Conservation (phyloP, 202 grass and related monocot species). For the Panicum virgatum region DNA sequence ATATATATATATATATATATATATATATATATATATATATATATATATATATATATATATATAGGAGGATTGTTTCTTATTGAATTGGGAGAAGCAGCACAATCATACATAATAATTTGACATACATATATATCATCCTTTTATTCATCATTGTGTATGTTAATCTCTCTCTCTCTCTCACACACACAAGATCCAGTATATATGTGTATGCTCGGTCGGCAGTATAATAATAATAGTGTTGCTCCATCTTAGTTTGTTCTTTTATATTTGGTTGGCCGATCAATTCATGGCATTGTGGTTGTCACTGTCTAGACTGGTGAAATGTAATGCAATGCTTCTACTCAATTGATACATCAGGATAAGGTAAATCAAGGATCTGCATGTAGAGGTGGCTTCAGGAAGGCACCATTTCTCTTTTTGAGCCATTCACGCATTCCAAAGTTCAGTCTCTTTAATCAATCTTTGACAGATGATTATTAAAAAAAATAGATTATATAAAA, state of each 20-base stretch:
- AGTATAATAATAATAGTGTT: background rate
- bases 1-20: too few relatives aligned
- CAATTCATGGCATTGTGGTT: background rate
- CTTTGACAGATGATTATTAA: background rate
- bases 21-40: too few relatives aligned
- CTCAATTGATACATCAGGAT: slow-evolving; percentile 33
- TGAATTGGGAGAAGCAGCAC: too few relatives aligned
- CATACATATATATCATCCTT: background rate
- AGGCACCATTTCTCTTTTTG: background rate
- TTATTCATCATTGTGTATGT: background rate
- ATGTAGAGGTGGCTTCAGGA: background rate
- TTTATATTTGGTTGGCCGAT: background rate
- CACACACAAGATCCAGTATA: too few relatives aligned
- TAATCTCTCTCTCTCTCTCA: too few relatives aligned
- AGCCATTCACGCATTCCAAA: background rate
- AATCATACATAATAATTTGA: too few relatives aligned
- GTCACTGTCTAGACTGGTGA: slow-evolving; percentile 34
- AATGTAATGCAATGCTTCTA: slow-evolving; percentile 44
- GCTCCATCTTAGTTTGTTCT: too few relatives aligned
- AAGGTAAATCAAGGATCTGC: slow-evolving; percentile 14
- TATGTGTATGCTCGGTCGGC: background rate
- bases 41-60: too few relatives aligned
- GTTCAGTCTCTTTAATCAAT: background rate
- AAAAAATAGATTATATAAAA: too few relatives aligned
- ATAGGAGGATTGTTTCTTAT: too few relatives aligned